Evolutionary conservation across 176 grass and related monocot genomes (phyloP).

Genomic region (Hyparrhenia diplandra): DNA sequence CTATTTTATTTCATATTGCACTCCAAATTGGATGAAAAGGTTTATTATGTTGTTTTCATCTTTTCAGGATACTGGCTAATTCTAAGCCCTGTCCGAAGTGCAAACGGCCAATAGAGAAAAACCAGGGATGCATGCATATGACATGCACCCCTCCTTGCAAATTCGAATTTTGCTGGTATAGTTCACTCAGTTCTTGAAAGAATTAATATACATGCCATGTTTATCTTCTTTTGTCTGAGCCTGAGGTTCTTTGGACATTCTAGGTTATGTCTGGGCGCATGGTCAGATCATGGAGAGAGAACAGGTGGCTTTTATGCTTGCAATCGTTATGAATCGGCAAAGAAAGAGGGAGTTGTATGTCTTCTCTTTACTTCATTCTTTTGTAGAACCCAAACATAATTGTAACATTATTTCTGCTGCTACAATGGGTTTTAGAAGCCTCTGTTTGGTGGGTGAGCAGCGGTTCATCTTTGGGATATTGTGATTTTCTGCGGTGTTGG

Average conservation of each 20-base stretch:
- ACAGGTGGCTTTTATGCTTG: slow-evolving; percentile 97
- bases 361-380: slow-evolving; percentile 10
- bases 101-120: slow-evolving; percentile 96
- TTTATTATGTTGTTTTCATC: slow-evolving; percentile 29
- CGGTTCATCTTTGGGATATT: neutral
- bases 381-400: neutral
- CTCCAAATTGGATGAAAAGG: slow-evolving; percentile 17
- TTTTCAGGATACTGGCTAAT: slow-evolving; percentile 93
- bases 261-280: slow-evolving; percentile 88
- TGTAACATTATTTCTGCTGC: neutral
- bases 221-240: slow-evolving; percentile 14
- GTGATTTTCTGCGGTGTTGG: neutral
- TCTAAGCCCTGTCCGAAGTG: slow-evolving; percentile 98
- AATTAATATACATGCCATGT: slow-evolving; percentile 4
- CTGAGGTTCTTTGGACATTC: slow-evolving; percentile 28
- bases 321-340: slow-evolving; percentile 90
- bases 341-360: slow-evolving; percentile 80
- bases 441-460: neutral
- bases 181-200: slow-evolving; percentile 14
- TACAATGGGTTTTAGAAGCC: neutral
- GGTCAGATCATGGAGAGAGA: slow-evolving; percentile 84
- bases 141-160: slow-evolving; percentile 94
- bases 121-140: slow-evolving; percentile 98
- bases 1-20: neutral
- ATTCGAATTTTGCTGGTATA: slow-evolving; percentile 97